Evolutionary conservation across 331 rosid genomes (phyloP).

Genomic region (Quercus phellos): DNA sequence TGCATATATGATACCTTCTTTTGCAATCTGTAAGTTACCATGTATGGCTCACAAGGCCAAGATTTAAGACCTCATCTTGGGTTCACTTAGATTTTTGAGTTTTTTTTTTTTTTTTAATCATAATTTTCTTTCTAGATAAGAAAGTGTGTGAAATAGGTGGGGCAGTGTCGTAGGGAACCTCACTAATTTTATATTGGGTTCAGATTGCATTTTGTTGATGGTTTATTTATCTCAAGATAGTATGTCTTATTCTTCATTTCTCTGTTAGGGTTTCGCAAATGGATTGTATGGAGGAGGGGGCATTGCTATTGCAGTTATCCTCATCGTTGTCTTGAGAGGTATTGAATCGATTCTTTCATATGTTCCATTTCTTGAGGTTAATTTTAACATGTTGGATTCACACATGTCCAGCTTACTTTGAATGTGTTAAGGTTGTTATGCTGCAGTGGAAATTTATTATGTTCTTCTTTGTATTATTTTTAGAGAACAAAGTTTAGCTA

Average conservation of each 20-base stretch:
- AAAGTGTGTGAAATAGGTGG: no score
- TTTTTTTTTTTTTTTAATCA: no score
- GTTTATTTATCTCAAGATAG: constrained; percentile 3
- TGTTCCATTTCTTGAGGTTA: not conserved
- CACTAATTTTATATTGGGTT: no score
- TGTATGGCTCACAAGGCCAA: no score
- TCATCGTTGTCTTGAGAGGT: constrained; percentile 94
- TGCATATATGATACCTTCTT: not conserved
- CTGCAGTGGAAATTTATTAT: not conserved
- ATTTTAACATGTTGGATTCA: not conserved
- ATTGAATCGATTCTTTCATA: not conserved
- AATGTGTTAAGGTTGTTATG: not conserved
- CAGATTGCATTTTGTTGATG: no score
- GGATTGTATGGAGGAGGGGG: constrained; percentile 99
- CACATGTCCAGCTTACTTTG: not conserved
- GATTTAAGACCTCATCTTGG: no score
- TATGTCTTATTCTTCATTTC: constrained; percentile 18
- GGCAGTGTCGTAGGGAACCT: no score
- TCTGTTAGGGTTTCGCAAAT: constrained; percentile 71
- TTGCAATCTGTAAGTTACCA: not conserved
- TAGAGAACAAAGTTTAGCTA: no score
- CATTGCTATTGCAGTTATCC: constrained; percentile 93
- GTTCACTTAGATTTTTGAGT: no score
- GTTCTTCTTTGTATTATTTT: not conserved
- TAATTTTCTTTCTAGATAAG: no score